Evolutionary conservation across 2,329 filamentous ascomycete genomes (phyloP), one percentile per base, ranked within the genome.

Genomic region (Xenoacremonium recifei): DNA sequence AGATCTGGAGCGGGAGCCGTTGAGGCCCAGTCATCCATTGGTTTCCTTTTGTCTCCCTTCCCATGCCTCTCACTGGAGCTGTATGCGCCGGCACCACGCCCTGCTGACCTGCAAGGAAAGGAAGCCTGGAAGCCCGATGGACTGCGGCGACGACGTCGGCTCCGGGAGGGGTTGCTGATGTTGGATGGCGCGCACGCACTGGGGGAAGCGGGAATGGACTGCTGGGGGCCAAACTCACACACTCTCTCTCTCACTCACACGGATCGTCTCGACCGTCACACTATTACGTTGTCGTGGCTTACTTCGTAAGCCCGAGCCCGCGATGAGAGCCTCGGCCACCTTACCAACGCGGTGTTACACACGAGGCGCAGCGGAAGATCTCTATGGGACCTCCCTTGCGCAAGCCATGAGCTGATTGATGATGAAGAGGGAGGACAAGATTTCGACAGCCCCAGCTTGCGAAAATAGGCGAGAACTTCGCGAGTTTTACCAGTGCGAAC

Each of bases 1-100:
- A 40, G 38, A 46, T 21, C 41, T 49, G n/a, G n/a, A n/a, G n/a
- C n/a, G n/a, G 23, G 46, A 51, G 37, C 39, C 41, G 21, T 9
- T 7, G 23, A 6, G 9, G 10, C 29, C 6, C 9, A 9, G 9
- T 32, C 29, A 15, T 32, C 6, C 29, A 6, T 9, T 32, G 10
- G 9, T 32, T 15, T 32, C 10, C 29, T 15, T 32, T 32, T n/a
- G n/a, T n/a, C n/a, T n/a, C n/a, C n/a, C n/a, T n/a, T n/a, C n/a
- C n/a, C n/a, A n/a, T n/a, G n/a, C n/a, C 29, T 32, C 6, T 15
- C 10, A 32, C 29, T 16, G 29, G 29, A 32, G 15, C 29, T 11
- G 29, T 16, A 32, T 19, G 32, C 32, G 32, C 32, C 17, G 32
- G 16, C 5, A 34, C 32, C 20, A 34, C 20, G n/a, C n/a, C n/a